phyloP scores from a whole-genome alignment of 768 basidiomycete species.

The Rhizopogon vulgaris region DNA sequence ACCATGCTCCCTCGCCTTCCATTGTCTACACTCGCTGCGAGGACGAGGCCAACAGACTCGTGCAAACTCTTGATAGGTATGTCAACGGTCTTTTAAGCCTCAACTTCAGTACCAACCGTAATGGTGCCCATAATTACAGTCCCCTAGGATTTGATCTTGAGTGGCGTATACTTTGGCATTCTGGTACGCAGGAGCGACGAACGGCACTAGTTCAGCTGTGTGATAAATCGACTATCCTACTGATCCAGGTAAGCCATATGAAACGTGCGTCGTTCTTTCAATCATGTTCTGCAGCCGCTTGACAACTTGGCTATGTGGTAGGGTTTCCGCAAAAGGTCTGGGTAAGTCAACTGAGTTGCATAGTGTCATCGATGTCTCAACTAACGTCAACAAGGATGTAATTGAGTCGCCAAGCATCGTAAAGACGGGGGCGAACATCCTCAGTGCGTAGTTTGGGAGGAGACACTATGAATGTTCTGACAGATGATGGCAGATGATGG shows the following conservation, averaged over 20 bases:
- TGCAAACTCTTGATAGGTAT: conserved; percentile 31
- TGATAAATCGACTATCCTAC: conserved; percentile 35
- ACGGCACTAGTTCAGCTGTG: conserved; percentile 43
- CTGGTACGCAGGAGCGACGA: conserved; percentile 25
- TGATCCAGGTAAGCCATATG: conserved; percentile 46
- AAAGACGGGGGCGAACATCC: conserved; percentile 45
- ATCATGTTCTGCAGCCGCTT: neutral
- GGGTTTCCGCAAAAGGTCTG: conserved; percentile 39
- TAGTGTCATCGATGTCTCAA: neutral
- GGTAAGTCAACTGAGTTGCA: conserved; percentile 16
- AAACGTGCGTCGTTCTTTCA: conserved; percentile 25
- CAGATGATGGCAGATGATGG: conserved; percentile 34
- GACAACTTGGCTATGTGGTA: conserved; percentile 8
- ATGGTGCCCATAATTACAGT: conserved; percentile 15
- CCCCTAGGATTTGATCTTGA: conserved; percentile 49
- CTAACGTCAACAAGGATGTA: conserved; percentile 28
- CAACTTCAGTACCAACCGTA: neutral
- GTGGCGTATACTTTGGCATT: conserved; percentile 35
- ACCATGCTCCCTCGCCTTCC: conserved; percentile 19
- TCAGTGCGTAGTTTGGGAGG: conserved; percentile 26
- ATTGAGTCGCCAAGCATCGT: conserved; percentile 34
- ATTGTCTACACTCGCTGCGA: conserved; percentile 36
- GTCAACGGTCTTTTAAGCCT: neutral
- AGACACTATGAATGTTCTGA: neutral
- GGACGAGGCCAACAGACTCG: conserved; percentile 35